Evolutionary conservation across 306 rosid genomes (phyloP), one percentile per base, ranked within the genome.

Genomic region (Rosa rugosa): DNA sequence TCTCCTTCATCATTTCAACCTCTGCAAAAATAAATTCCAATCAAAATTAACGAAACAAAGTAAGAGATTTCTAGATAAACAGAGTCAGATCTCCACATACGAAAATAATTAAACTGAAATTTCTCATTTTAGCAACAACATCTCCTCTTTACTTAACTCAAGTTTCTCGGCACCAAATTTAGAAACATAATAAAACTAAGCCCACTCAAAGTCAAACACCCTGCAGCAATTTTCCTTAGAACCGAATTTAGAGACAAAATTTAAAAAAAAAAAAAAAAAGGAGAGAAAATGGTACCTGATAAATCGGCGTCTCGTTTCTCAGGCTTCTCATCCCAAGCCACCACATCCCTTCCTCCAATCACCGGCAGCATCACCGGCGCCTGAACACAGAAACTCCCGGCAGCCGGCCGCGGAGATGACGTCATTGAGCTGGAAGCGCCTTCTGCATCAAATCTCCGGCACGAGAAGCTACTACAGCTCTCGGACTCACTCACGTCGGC

Each of bases 401-500:
- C 51, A 2, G 65, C 40, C 0, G 88, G 96, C 4, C 78, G 88
- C 0, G 98, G 96, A 5, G 98, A 89, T 0, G 95, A 87, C 23
- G 92, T 82, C 73, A 93, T 87, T 0, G 98, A 90, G 69, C 88
- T 89, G 2, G 97, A 91, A 41, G 96, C 96, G 5, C 96, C 94
- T 64, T 90, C 96, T 0, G 85, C 91, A 31, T 86, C 93, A 51
- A 89, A 92, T 41, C 94, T 90, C 36, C 96, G 90, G 20, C 87
- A 85, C 2, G 90, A 90, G 85, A 94, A 92, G 83, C 97, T 92
- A 60, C 96, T 87, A 67, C 88, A 90, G 42, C 98, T 94, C 82
- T 90, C 98, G 0, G 98, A 94, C 88, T 94, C 98, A 68, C 98
- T 94, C 56, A 94, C 87, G 69, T 94, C 98, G 31, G 98, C 98